Evolutionary conservation across 208 protist genomes (phyloP).

Genomic region (Naegleria lovaniensis): DNA sequence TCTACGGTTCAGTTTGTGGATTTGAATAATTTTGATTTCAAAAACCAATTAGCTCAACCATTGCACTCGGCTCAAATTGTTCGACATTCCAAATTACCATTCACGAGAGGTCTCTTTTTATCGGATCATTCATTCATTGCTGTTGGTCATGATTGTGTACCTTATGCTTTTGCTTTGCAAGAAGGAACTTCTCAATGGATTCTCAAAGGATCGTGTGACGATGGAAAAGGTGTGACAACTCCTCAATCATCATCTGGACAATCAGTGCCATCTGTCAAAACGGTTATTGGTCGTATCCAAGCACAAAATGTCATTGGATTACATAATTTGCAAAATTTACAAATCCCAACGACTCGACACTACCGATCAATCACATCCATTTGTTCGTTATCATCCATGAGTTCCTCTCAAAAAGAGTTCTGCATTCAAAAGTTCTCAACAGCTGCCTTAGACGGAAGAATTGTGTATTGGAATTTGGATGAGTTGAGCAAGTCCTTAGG

Average conservation of each 20-base stretch:
- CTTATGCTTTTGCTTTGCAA: not conserved
- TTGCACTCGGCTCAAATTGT: not conserved
- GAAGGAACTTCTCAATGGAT: not conserved
- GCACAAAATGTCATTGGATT: not conserved
- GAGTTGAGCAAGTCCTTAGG: not conserved
- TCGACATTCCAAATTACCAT: not conserved
- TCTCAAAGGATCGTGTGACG: not conserved
- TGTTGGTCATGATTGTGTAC: slow-evolving; percentile 2
- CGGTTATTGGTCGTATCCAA: not conserved
- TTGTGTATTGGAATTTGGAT: not conserved
- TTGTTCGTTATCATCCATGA: not conserved
- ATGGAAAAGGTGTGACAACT: not conserved
- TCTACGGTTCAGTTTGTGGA: slow-evolving; percentile 48
- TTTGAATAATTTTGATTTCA: too few species aligned
- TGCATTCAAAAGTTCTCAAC: not conserved
- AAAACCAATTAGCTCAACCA: not conserved
- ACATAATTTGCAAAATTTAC: not conserved
- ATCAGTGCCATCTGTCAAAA: not conserved
- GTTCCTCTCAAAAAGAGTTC: too few species aligned
- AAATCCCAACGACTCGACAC: not conserved
- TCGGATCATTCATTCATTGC: not conserved
- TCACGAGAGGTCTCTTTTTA: not conserved
- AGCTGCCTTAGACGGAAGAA: slow-evolving; percentile 6
- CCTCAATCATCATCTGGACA: not conserved
- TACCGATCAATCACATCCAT: not conserved